Percentiles rank a stretch among this genome's conserved stretches.
Conservation (phyloP, 768 basidiomycete genomes). For the Sporobolomyces pararoseus region DNA sequence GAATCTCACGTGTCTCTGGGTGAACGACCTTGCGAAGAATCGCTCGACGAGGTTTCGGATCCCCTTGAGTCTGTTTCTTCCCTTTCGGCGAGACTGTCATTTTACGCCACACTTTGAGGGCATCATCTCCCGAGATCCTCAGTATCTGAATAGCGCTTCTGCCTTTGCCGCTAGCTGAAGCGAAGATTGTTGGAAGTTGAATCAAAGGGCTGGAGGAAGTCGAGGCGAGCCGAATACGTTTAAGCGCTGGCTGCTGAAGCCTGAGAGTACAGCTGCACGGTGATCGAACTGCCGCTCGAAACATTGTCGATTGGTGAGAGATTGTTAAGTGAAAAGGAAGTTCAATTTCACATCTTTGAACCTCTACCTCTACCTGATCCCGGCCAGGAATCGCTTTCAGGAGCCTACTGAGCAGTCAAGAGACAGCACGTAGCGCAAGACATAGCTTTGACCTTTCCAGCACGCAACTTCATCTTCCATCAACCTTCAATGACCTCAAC, state of each 20-base stretch:
- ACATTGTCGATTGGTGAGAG: background rate
- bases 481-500: background rate
- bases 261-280: background rate
- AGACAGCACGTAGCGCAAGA: too few relatives aligned
- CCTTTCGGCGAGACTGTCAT: constrained; percentile 36
- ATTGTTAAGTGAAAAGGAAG: too few relatives aligned
- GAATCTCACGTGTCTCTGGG: constrained; percentile 58
- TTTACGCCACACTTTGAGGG: constrained; percentile 58
- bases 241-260: background rate
- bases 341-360: too few relatives aligned
- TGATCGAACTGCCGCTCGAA: background rate
- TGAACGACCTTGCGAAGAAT: constrained; percentile 67
- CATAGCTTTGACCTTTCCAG: too few relatives aligned
- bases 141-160: constrained; percentile 79
- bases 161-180: constrained; percentile 79
- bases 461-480: too few relatives aligned
- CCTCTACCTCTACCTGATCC: too few relatives aligned
- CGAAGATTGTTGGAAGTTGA: constrained; percentile 64
- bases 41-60: constrained; percentile 64
- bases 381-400: too few relatives aligned
- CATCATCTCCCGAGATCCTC: constrained; percentile 75
- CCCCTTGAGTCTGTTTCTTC: background rate
- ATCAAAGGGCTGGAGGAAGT: background rate
- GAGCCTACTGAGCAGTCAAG: too few relatives aligned
- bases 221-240: background rate